Evolutionary conservation across 2,329 filamentous ascomycete genomes (phyloP).

Genomic region (Macrophomina phaseolina): DNA sequence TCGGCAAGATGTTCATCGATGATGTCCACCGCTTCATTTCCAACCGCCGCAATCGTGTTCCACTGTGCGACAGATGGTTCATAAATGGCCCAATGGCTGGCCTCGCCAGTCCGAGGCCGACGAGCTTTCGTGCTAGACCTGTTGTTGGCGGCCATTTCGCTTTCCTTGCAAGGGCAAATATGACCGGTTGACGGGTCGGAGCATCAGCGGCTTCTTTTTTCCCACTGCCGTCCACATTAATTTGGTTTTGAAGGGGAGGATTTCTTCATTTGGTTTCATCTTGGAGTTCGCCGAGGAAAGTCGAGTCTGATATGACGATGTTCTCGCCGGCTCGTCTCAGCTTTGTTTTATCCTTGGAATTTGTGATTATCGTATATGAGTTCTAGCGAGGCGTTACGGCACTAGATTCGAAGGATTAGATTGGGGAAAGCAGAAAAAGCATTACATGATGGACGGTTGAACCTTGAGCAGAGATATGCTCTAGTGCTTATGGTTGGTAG

Average conservation of each 20-base stretch:
- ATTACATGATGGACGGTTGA: too few species aligned
- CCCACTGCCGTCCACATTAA: too few species aligned
- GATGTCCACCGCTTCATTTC: slow-evolving; percentile 49
- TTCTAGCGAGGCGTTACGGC: neutral
- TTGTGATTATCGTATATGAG: neutral
- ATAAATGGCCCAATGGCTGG: slow-evolving; percentile 36
- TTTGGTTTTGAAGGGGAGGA: too few species aligned
- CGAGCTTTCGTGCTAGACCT: slow-evolving; percentile 45
- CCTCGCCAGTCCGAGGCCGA: slow-evolving; percentile 34
- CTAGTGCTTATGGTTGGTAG: too few species aligned
- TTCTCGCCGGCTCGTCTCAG: too few species aligned
- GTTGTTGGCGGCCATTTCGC: slow-evolving; percentile 53
- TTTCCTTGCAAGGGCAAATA: slow-evolving; percentile 43
- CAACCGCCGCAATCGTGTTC: slow-evolving; percentile 49
- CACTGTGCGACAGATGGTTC: slow-evolving; percentile 52
- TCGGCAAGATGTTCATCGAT: slow-evolving; percentile 41
- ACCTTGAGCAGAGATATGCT: too few species aligned
- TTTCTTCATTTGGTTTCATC: neutral
- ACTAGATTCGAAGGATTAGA: neutral
- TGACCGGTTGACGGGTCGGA: neutral
- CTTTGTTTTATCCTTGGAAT: too few species aligned
- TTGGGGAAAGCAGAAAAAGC: too few species aligned
- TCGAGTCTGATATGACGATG: too few species aligned
- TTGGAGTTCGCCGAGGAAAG: neutral
- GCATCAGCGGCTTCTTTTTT: too few species aligned